phyloP scores from a whole-genome alignment of 164 flowering plant genomes.

The Akebia trifoliata region DNA sequence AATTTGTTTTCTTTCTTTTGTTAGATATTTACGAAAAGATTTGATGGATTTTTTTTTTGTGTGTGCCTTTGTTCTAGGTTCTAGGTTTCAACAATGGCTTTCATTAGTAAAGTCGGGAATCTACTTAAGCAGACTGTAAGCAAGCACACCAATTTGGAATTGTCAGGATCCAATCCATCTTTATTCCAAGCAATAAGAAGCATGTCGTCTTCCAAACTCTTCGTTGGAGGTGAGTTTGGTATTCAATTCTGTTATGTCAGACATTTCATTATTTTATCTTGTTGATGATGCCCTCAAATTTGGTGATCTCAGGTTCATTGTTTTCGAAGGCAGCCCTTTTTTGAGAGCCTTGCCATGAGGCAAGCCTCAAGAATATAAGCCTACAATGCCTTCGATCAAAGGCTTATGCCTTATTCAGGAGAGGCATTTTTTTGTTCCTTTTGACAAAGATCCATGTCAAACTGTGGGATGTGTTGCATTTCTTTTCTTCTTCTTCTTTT shows the following conservation, averaged over 20 bases:
- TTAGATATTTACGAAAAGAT: background rate
- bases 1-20: background rate
- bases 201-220: conserved; percentile 51
- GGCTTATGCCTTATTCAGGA: too few species aligned
- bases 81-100: conserved; percentile 30
- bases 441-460: too few species aligned
- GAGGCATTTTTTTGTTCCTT: too few species aligned
- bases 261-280: background rate
- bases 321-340: too few species aligned
- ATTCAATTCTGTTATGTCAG: background rate
- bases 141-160: conserved; percentile 21
- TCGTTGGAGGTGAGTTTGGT: conserved; percentile 41
- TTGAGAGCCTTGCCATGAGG: too few species aligned
- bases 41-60: too few species aligned
- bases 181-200: conserved; percentile 40
- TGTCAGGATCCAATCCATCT: conserved; percentile 30
- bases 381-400: too few species aligned
- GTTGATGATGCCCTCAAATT: background rate
- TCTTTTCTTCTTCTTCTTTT: too few species aligned
- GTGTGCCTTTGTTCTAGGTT: background rate
- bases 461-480: too few species aligned
- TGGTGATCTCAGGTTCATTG: too few species aligned
- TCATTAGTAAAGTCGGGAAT: conserved; percentile 36
- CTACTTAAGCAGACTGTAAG: conserved; percentile 32
- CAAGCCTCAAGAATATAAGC: too few species aligned